Evolutionary conservation across 441 rosid species (phyloP).

Genomic region (Pelargonium fulgidum): DNA sequence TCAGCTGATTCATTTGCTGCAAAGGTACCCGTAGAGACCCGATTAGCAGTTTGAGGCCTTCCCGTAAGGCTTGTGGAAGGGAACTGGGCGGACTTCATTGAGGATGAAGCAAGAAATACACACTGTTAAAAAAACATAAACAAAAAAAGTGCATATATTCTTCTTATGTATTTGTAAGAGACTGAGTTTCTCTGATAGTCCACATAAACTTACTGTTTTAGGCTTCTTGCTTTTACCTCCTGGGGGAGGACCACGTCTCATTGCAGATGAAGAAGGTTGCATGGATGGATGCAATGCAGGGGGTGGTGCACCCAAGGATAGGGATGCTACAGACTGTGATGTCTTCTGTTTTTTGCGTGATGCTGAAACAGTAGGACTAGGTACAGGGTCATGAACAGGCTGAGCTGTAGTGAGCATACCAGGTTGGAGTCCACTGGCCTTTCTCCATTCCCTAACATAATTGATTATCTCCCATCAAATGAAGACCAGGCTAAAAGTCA

Average conservation of each 20-base stretch:
- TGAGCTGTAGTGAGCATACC: slow-evolving; percentile 58
- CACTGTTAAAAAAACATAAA: slow-evolving; percentile 25
- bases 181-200: slow-evolving; percentile 9
- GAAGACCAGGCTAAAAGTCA: slow-evolving; percentile 21
- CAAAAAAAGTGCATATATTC: slow-evolving; percentile 55
- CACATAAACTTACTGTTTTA: slow-evolving; percentile 61
- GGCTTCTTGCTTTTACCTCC: slow-evolving; percentile 77
- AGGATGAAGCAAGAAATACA: background rate
- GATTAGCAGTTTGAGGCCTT: slow-evolving; percentile 1
- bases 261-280: slow-evolving; percentile 73
- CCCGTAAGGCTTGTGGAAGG: slow-evolving; percentile 2
- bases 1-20: slow-evolving; percentile 3
- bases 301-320: slow-evolving; percentile 77
- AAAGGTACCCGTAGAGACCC: slow-evolving; percentile 2
- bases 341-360: slow-evolving; percentile 90
- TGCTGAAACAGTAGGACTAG: slow-evolving; percentile 90
- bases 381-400: slow-evolving; percentile 57
- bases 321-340: slow-evolving; percentile 78
- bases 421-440: slow-evolving; percentile 56
- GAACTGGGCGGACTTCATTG: slow-evolving; percentile 1
- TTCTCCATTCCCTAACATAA: slow-evolving; percentile 90
- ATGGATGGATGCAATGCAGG: slow-evolving; percentile 68
- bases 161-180: slow-evolving; percentile 22
- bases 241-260: slow-evolving; percentile 72
- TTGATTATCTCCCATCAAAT: slow-evolving; percentile 25